Base-by-base conservation (phyloP, 1,284 basidiomycete species). In the Trametes sp. region DNA sequence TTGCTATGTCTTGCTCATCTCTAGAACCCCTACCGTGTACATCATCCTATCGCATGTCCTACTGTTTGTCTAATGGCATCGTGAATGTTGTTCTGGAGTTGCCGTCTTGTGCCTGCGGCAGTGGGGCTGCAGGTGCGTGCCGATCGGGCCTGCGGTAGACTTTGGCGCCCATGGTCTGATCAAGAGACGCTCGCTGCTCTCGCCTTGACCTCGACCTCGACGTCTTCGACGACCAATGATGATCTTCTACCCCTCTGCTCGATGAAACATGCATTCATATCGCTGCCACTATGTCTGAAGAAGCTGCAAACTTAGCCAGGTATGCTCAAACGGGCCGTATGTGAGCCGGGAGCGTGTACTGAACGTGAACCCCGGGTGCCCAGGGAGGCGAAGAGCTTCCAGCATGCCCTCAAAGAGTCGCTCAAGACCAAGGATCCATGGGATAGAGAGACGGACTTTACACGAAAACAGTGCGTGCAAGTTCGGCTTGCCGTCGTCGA, bases 361-460 rank as follows among this genome's bases (percentile, higher is more conserved):
- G 38, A 68, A 44, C 35, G 35, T n/a, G n/a, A n/a, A 13, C 29
- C 41, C 11, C 31, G 33, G 14, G 29, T 38, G 28, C 26, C 6
- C 64, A 93, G 90, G 72, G 90, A 93, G 79, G 88, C 90, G 68
- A 90, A 87, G 73, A 78, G 78, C 72, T 82, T 88, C 67, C 85
- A 90, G 66, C 86, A 88, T 73, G 81, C 80, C 48, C 76, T 93
- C 63, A 92, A 92, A 76, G 87, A 89, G 67, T 77, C 87, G 59
- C 80, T 95, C 58, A 90, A 88, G 74, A 81, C 79, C 54, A 86
- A 84, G 63, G 87, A 92, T 61, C 92, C 93, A 51, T 94, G 90
- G 84, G 88, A 92, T 66, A 90, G 83, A 73, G 92, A 95, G 64
- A 87, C 95, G 50, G 95, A 97, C 70, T 88, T 89, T 65, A 86